A percentile compares a stretch with the other conserved stretches of the same genome.
Evolutionary conservation across 164 flowering plant species (phyloP).

Genomic region (Stephania yunnanensis): DNA sequence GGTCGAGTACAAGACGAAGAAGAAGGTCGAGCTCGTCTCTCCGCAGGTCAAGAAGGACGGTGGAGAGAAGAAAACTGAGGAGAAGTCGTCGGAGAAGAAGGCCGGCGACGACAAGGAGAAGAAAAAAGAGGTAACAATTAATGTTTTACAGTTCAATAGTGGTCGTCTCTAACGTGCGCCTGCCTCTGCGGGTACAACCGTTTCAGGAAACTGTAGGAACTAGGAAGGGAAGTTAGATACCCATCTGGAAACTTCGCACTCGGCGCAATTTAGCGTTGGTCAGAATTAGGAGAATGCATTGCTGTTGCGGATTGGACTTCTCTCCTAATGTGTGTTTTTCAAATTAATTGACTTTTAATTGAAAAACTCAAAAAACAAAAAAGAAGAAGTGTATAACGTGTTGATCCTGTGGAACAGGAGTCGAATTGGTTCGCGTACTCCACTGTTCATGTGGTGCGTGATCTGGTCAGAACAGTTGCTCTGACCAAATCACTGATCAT

Average conservation of each 20-base stretch:
- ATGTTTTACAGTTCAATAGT: no score
- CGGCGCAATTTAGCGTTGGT: background rate
- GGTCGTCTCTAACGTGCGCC: background rate
- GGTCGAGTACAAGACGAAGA: constrained; percentile 36
- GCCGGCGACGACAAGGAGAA: constrained; percentile 19
- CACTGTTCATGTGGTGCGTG: background rate
- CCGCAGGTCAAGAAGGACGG: constrained; percentile 28
- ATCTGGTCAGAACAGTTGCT: background rate
- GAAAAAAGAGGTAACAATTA: constrained; percentile 18
- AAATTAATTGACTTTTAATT: background rate
- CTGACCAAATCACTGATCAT: background rate
- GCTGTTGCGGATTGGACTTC: background rate
- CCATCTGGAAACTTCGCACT: background rate
- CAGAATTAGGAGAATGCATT: background rate
- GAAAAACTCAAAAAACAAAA: background rate
- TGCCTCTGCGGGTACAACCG: background rate
- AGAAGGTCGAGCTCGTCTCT: constrained; percentile 51
- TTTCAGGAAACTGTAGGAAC: background rate
- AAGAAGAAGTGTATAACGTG: no score
- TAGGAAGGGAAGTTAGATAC: background rate
- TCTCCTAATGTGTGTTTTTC: background rate
- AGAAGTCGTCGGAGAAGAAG: constrained; percentile 21
- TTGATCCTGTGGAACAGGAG: background rate
- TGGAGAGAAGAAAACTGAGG: constrained; percentile 26
- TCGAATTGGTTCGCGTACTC: background rate